Percentiles rank a stretch among this genome's conserved stretches.
phyloP scores from a whole-genome alignment of 345 rosid genomes.

The Raphanus raphanistrum region DNA sequence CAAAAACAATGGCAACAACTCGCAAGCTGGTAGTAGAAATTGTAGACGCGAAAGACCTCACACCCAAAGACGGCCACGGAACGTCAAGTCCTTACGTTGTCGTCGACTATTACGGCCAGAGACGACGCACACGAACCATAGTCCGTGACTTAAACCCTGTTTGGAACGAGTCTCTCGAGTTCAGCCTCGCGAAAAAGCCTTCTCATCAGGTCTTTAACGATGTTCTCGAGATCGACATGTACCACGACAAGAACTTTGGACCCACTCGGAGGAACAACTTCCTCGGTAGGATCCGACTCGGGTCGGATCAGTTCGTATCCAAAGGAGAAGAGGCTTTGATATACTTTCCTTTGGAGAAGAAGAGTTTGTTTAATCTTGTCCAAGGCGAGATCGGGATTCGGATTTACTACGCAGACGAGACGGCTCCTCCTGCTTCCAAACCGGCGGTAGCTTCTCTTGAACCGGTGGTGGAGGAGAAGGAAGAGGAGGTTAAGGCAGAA shows the following conservation, averaged over 20 bases:
- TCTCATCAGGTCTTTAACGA: conserved; percentile 58
- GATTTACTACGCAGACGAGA: conserved; percentile 60
- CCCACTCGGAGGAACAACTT: conserved; percentile 63
- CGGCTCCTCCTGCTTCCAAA: conserved; percentile 25
- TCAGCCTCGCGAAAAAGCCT: conserved; percentile 53
- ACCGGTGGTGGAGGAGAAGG: conserved; percentile 40
- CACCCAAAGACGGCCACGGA: conserved; percentile 85
- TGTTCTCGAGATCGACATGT: conserved; percentile 68
- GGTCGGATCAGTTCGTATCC: conserved; percentile 68
- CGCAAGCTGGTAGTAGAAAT: conserved; percentile 77
- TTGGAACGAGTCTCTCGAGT: conserved; percentile 78
- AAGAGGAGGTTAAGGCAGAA: conserved; percentile 12
- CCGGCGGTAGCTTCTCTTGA: conserved; percentile 34
- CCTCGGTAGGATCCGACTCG: conserved; percentile 67
- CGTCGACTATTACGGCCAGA: conserved; percentile 73
- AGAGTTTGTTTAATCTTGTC: conserved; percentile 55
- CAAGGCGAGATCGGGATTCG: conserved; percentile 80
- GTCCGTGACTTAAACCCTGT: conserved; percentile 66
- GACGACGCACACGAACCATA: conserved; percentile 59
- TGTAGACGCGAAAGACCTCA: conserved; percentile 65
- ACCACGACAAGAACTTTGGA: conserved; percentile 71
- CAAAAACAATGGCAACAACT: conserved; percentile 41
- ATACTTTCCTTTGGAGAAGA: conserved; percentile 67
- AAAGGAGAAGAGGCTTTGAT: conserved; percentile 87
- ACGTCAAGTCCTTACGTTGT: conserved; percentile 85